Evolutionary conservation across 441 rosid genomes (phyloP).

Genomic region (Cnidoscolus chayamansa): DNA sequence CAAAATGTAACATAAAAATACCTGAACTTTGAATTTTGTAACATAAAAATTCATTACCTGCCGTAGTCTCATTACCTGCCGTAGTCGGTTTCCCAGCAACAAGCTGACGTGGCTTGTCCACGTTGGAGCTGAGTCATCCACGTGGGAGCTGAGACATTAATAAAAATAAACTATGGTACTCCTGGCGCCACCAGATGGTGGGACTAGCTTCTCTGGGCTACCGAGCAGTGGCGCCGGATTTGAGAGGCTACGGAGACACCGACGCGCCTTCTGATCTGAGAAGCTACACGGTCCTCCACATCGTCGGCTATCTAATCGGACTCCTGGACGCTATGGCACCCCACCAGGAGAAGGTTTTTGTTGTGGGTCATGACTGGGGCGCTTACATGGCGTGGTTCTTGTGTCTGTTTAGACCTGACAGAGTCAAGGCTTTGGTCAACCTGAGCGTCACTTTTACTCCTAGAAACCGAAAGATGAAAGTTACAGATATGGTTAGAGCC

Average conservation of each 20-base stretch:
- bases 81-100: no score
- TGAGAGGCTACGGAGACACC: constrained; percentile 73
- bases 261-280: constrained; percentile 48
- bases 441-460: constrained; percentile 53
- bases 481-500: constrained; percentile 31
- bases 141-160: no score
- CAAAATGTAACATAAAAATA: no score
- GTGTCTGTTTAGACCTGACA: constrained; percentile 59
- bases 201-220: constrained; percentile 63
- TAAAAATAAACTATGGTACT: constrained; percentile 83
- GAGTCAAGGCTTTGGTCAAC: constrained; percentile 60
- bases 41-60: no score
- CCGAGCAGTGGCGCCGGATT: constrained; percentile 71
- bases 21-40: no score
- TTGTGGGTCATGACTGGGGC: constrained; percentile 83
- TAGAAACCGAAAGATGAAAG: constrained; percentile 46
- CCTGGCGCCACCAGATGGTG: constrained; percentile 75
- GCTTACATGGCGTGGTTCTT: constrained; percentile 62
- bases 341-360: constrained; percentile 50
- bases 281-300: constrained; percentile 44
- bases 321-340: constrained; percentile 53
- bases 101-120: no score
- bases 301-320: constrained; percentile 60
- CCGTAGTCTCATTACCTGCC: no score
- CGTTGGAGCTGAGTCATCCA: no score